These are phyloP conservation scores for Sporothrix schenckii DNA, from an alignment of 2,329 filamentous ascomycete genomes.

Conservation along the genomic window DNA sequence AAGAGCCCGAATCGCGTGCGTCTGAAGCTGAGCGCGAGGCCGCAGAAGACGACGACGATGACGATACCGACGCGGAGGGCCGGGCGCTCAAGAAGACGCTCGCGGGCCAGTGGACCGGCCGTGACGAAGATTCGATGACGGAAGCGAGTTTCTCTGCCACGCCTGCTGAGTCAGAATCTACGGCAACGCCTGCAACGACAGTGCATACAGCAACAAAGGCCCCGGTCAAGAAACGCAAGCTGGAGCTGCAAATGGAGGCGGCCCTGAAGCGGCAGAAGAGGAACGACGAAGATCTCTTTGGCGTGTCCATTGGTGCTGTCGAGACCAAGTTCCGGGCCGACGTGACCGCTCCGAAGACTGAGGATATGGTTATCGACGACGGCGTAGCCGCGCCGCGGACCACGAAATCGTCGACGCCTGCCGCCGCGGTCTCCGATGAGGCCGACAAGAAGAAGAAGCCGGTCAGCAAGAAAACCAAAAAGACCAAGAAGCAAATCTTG, in stretches of 20 bases:
- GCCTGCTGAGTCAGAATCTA: constrained; percentile 11
- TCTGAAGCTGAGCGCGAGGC: constrained; percentile 25
- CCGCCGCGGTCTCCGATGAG: constrained; percentile 42
- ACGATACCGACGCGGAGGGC: constrained; percentile 72
- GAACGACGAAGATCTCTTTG: constrained; percentile 76
- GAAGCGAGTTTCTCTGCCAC: constrained; percentile 66
- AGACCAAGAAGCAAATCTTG: constrained; percentile 75
- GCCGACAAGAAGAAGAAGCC: constrained; percentile 55
- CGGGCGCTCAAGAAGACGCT: constrained; percentile 63
- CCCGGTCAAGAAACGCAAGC: constrained; percentile 71
- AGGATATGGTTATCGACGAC: constrained; percentile 56
- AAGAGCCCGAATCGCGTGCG: constrained; percentile 72
- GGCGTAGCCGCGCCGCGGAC: constrained; percentile 36
- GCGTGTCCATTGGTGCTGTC: constrained; percentile 59
- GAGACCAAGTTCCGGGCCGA: constrained; percentile 58
- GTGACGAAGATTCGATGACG: constrained; percentile 68
- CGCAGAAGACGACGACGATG: constrained; percentile 31
- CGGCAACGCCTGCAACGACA: constrained; percentile 13
- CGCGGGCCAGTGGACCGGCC: constrained; percentile 49
- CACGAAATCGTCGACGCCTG: constrained; percentile 45
- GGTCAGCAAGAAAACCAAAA: constrained; percentile 69
- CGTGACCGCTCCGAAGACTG: constrained; percentile 47
- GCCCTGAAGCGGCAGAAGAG: constrained; percentile 80
- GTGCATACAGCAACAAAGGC: not conserved
- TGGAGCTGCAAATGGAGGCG: constrained; percentile 68